These are phyloP conservation scores for Pelargonium myrrhifolium DNA, from an alignment of 441 rosid species.

Conservation along the genomic window DNA sequence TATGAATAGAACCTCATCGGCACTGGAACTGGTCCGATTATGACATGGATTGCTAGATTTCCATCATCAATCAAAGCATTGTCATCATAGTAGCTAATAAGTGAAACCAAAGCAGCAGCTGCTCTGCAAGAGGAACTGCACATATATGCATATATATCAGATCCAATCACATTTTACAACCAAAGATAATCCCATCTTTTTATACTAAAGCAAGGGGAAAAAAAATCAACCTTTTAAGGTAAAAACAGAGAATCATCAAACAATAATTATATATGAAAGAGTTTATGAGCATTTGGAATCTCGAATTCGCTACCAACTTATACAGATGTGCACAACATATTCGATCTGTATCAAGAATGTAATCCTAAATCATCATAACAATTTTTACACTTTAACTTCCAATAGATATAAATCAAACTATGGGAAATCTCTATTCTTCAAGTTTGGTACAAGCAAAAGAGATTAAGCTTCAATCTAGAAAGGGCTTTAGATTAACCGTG, in stretches of 20 bases:
- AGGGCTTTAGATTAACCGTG: background rate
- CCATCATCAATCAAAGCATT: background rate
- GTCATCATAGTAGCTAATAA: background rate
- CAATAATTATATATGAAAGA: too few relatives aligned
- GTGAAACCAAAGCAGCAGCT: background rate
- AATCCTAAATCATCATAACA: background rate
- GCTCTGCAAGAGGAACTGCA: background rate
- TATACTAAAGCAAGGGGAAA: background rate
- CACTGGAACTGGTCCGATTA: background rate
- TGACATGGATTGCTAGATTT: background rate
- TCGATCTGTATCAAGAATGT: background rate
- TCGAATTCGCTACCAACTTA: background rate
- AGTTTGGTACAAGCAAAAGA: background rate
- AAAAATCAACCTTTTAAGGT: too few relatives aligned
- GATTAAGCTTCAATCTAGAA: slow-evolving; percentile 1
- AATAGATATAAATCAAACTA: background rate
- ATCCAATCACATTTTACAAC: background rate
- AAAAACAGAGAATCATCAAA: too few relatives aligned
- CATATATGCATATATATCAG: background rate
- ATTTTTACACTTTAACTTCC: background rate
- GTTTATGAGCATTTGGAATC: background rate
- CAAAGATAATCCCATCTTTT: background rate
- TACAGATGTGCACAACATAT: background rate
- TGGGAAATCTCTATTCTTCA: background rate
- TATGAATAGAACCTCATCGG: background rate